Conservation (phyloP, 179 eudicot species). For the Beta macrorhiza region DNA sequence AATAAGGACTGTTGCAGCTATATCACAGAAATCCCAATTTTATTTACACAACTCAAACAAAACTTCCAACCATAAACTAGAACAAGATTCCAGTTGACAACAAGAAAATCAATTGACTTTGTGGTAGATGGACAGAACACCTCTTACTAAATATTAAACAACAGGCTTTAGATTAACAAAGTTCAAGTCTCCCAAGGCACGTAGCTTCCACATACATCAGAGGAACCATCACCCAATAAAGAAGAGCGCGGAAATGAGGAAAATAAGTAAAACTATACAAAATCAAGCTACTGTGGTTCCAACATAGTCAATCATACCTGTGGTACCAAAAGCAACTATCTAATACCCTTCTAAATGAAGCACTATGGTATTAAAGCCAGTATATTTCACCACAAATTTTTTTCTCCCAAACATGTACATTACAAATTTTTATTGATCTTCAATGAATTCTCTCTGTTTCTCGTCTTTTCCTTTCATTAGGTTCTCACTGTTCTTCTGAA, state of each 20-base stretch:
- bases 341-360: background rate
- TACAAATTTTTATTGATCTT: background rate
- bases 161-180: background rate
- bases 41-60: background rate
- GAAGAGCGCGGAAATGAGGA: background rate
- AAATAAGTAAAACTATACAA: background rate
- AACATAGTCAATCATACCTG: background rate
- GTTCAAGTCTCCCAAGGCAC: background rate
- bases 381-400: background rate
- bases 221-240: background rate
- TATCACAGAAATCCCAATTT: background rate
- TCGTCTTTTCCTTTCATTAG: background rate
- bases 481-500: background rate
- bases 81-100: background rate
- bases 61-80: background rate
- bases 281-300: background rate
- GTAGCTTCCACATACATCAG: background rate
- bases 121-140: background rate
- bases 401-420: background rate
- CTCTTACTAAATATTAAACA: background rate
- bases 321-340: background rate
- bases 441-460: background rate
- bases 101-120: background rate
- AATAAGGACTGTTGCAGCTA: background rate
- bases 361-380: background rate